Percentiles rank a stretch among this genome's conserved stretches.
Conservation (phyloP, 164 flowering plant species). For the Chimonanthus praecox region DNA sequence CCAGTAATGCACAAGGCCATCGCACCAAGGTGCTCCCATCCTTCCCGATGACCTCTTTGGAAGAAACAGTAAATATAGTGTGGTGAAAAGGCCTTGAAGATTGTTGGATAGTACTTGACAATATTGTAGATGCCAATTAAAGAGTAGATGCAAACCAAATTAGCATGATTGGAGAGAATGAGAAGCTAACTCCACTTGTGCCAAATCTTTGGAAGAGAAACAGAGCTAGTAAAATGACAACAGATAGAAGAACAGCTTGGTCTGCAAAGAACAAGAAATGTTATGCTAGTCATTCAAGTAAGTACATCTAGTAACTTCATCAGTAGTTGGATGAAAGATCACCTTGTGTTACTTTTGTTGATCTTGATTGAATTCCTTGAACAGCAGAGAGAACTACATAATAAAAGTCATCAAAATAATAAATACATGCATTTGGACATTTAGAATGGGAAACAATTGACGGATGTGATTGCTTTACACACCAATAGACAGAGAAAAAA, state of each 20-base stretch:
- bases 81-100: too few species aligned
- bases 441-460: too few species aligned
- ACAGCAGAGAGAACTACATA: slow-evolving; percentile 26
- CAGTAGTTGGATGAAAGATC: too few species aligned
- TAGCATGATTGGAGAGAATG: slow-evolving; percentile 4
- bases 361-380: slow-evolving; percentile 25
- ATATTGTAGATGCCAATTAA: slow-evolving; percentile 20
- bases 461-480: too few species aligned
- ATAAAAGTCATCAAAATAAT: neutral
- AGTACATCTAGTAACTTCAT: too few species aligned
- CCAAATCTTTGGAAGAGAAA: slow-evolving; percentile 17
- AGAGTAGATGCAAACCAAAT: slow-evolving; percentile 18
- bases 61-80: slow-evolving; percentile 14
- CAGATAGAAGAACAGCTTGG: slow-evolving; percentile 19
- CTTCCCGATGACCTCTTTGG: slow-evolving; percentile 11
- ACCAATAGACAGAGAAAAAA: too few species aligned
- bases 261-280: slow-evolving; percentile 5
- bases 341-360: neutral
- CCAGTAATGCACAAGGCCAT: neutral
- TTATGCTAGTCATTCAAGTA: neutral
- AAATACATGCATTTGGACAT: too few species aligned
- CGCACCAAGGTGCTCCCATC: slow-evolving; percentile 24
- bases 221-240: slow-evolving; percentile 6
- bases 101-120: too few species aligned
- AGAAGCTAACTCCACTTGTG: neutral